phyloP scores from a whole-genome alignment of 164 flowering plant genomes.

The Vitis riparia region DNA sequence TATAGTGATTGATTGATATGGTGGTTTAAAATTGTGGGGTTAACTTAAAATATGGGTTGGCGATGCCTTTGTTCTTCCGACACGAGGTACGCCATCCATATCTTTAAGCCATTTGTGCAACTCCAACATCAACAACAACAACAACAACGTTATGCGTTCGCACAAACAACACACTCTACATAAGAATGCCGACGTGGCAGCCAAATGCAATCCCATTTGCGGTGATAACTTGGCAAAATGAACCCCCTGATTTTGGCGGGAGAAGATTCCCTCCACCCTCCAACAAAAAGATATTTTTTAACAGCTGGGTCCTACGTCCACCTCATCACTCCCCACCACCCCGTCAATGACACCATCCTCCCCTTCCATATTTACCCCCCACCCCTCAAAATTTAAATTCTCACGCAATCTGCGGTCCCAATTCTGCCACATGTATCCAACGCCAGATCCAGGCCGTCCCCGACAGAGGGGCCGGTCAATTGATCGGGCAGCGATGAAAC shows the following conservation, averaged over 20 bases:
- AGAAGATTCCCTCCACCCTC: conserved; percentile 16
- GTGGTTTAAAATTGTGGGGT: no score
- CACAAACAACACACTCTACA: not conserved
- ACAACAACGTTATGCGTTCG: not conserved
- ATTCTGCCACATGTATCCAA: conserved; percentile 16
- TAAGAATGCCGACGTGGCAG: not conserved
- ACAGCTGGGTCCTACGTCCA: conserved; percentile 10
- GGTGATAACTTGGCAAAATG: conserved; percentile 14
- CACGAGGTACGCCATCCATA: no score
- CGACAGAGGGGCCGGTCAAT: conserved; percentile 31
- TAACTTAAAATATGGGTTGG: no score
- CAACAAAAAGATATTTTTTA: conserved; percentile 15
- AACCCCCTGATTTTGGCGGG: conserved; percentile 15
- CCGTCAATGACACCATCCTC: conserved; percentile 13
- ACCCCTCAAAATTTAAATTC: conserved; percentile 15
- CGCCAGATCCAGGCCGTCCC: conserved; percentile 15
- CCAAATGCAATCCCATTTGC: not conserved
- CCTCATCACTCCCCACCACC: conserved; percentile 16
- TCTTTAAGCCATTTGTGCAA: no score
- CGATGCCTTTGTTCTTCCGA: no score
- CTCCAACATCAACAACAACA: not conserved
- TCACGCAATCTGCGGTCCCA: not conserved
- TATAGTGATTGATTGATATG: no score
- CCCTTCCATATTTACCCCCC: conserved; percentile 11
- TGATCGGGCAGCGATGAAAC: conserved; percentile 17